These are phyloP conservation scores for Candolleomyces efflorescens DNA, from an alignment of 768 basidiomycete genomes.

Conservation along the genomic window DNA sequence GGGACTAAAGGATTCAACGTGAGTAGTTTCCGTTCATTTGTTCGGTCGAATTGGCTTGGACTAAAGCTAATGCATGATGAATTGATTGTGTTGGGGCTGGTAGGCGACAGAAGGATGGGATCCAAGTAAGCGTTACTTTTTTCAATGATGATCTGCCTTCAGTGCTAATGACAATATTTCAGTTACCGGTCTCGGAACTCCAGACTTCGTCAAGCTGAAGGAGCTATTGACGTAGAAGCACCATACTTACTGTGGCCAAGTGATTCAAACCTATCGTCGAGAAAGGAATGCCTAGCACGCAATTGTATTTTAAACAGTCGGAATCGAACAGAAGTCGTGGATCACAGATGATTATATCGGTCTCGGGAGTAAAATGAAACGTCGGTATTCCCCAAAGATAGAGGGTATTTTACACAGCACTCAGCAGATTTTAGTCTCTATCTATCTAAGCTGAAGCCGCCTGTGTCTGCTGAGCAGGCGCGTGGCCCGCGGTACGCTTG, in stretches of 20 bases:
- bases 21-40: conserved; percentile 17
- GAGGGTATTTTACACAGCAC: not conserved
- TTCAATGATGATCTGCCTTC: too few relatives aligned
- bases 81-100: not conserved
- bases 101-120: conserved; percentile 49
- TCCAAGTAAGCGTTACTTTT: conserved; percentile 36
- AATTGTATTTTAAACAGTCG: too few relatives aligned
- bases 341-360: too few relatives aligned
- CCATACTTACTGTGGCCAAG: too few relatives aligned
- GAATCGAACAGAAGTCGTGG: too few relatives aligned
- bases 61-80: not conserved
- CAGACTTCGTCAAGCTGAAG: conserved; percentile 47
- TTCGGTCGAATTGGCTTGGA: not conserved
- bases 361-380: not conserved
- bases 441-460: conserved; percentile 16
- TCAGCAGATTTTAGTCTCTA: not conserved
- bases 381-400: not conserved
- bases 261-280: too few relatives aligned
- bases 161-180: not conserved
- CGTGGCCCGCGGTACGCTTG: conserved; percentile 39
- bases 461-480: conserved; percentile 13
- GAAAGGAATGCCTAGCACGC: too few relatives aligned
- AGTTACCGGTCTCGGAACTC: conserved; percentile 56
- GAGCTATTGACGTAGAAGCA: conserved; percentile 6
- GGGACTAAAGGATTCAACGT: conserved; percentile 66